Base-by-base conservation (phyloP, 2,329 filamentous ascomycete genomes). In the Mycogone perniciosa region DNA sequence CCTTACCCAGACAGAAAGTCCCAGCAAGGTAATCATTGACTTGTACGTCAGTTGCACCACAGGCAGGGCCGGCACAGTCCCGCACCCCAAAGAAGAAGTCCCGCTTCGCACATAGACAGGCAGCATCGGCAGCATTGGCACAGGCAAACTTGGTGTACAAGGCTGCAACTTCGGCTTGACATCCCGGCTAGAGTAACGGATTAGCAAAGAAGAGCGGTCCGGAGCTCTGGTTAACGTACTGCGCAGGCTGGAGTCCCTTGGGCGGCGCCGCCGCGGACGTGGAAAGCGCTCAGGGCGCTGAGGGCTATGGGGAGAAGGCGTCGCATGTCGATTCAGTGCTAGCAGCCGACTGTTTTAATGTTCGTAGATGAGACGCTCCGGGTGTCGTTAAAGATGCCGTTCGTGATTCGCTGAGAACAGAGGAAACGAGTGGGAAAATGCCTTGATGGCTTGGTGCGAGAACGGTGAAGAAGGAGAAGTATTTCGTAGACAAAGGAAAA, bases 81-180 rank as follows among this genome's bases (percentile, higher is more conserved):
- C 60, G 57, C 47, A 70, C 62, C 33, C 67, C 68, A 49, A 54
- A 60, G 33, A 51, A 48, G 39, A 66, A 58, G 38, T 58, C 48
- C 31, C 46, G 26, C 13, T 52, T 53, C 30, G 54, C 57, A 55
- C 75, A 77, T 11, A 76, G 63, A 54, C 75, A 77, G 11, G 61
- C 57, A 20, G 60, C 59, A 30, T 67, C 59, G 39, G 59, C 57
- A 33, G 63, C 63, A 52, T 56, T 62, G n/a, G 42, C 35, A 38
- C 67, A 70, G 7, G 46, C 40, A 41, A 58, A 59, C 11, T 57
- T 56, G 11, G 52, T 31, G 49, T 62, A 62, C 3, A 59, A 41
- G 39, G 41, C 48, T 46, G 58, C 58, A 6, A 57, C 40, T 27
- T 58, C 39, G 31, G 56, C 53, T 27, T 54, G 42, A 42, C 63